Base-by-base conservation (phyloP, 2,329 filamentous ascomycete genomes). In the Nothophoma quercina region DNA sequence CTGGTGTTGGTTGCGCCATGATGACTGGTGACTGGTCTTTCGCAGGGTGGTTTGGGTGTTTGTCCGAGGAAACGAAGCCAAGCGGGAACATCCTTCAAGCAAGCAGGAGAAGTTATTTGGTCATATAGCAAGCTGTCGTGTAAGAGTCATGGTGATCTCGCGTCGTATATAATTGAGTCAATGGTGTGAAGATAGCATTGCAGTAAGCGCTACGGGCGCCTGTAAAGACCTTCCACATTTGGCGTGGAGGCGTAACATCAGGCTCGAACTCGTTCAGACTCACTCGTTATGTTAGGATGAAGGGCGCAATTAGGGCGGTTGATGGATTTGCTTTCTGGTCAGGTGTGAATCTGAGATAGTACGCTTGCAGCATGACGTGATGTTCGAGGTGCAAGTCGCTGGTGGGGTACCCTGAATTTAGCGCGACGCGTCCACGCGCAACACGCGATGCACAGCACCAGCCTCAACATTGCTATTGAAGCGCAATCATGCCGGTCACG, bases 371-470 rank as follows among this genome's bases (percentile, higher is more conserved):
- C 21, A 13, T 35, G 28, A n/a, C 16, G n/a, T 34, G 34, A 39
- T 28, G 22, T 51, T 7, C 13, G 18, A 29, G 6, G 25, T 29
- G 38, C 12, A 41, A 15, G 25, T 25, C 5, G 5, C 25, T 26
- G 23, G 48, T 19, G 34, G 34, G 16, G 19, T 19, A 12, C 28
- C 38, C 28, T 33, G 26, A 23, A 10, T 35, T 26, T 43, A 48
- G 60, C 62, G 54, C 52, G 43, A 39, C 58, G 46, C 61, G 64
- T 61, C 64, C 65, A 64, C 68, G 65, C 64, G 64, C 53, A 39
- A 43, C 56, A 52, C 59, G 53, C n/a, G n/a, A n/a, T 60, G 35
- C 46, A 40, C 35, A 42, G 43, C 30, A 41, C 7, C 32, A 47
- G 28, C 30, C 55, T 40, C 22, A 41, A 47, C 43, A 51, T 56